Conservation (phyloP, 164 flowering plant genomes). For the Vitis amurensis region DNA sequence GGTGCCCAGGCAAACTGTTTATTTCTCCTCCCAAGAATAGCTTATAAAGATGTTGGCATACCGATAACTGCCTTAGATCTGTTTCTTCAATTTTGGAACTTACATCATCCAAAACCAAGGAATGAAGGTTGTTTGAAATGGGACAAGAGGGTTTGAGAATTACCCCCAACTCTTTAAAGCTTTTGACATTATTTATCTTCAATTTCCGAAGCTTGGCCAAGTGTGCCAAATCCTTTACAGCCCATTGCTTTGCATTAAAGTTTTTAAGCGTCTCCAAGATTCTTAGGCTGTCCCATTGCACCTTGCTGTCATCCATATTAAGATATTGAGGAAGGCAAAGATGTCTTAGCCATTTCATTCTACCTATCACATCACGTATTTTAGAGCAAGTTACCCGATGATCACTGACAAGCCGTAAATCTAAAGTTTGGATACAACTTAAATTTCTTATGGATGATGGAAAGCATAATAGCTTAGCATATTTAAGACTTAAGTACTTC, state of each 20-base stretch:
- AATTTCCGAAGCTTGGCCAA: constrained; percentile 12
- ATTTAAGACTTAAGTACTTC: constrained; percentile 21
- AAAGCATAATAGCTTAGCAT: background rate
- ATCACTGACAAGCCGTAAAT: background rate
- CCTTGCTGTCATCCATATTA: background rate
- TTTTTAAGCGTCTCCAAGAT: constrained; percentile 19
- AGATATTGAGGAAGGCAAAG: background rate
- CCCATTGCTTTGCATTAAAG: background rate
- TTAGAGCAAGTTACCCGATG: background rate
- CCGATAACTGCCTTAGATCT: too few species aligned
- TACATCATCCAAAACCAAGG: constrained; percentile 1
- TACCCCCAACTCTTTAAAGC: background rate
- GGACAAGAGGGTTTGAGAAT: background rate
- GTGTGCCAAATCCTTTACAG: constrained; percentile 3
- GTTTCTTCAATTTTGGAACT: background rate
- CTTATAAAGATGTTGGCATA: constrained; percentile 2
- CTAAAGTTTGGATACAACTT: constrained; percentile 16
- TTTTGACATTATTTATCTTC: background rate
- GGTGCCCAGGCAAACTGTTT: constrained; percentile 2
- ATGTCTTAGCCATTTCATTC: constrained; percentile 18
- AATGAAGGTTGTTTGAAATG: background rate
- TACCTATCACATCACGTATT: constrained; percentile 16
- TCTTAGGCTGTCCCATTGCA: constrained; percentile 13
- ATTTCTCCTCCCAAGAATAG: constrained; percentile 12
- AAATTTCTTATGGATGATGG: constrained; percentile 24